A percentile compares a stretch with the other conserved stretches of the same genome.
Conservation (phyloP, 257 asterid genomes). For the Eustoma russellianum region DNA sequence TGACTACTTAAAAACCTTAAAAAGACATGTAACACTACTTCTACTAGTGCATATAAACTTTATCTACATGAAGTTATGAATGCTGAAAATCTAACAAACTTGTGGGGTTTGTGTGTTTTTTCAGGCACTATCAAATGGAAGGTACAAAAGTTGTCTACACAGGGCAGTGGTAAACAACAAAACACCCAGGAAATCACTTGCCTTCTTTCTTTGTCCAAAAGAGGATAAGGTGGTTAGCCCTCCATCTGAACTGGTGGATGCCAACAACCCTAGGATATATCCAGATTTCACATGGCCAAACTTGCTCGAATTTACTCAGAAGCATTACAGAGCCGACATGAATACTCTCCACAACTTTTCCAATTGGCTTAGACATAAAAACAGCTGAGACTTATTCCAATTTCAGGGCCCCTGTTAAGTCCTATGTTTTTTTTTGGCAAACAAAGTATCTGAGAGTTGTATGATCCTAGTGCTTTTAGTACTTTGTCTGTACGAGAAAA, state of each 20-base stretch:
- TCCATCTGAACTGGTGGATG: slow-evolving; percentile 71
- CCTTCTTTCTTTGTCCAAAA: slow-evolving; percentile 84
- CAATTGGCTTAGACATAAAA: slow-evolving; percentile 41
- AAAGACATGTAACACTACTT: too few species aligned
- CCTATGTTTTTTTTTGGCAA: too few species aligned
- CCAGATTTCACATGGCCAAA: slow-evolving; percentile 76
- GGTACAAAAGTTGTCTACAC: slow-evolving; percentile 84
- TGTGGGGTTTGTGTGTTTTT: background rate
- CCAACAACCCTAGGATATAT: slow-evolving; percentile 53
- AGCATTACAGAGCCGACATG: slow-evolving; percentile 89
- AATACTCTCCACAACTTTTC: slow-evolving; percentile 63
- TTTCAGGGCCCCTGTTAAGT: too few species aligned
- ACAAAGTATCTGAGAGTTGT: too few species aligned
- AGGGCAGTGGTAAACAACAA: slow-evolving; percentile 87
- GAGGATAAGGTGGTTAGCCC: slow-evolving; percentile 82
- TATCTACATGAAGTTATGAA: too few species aligned
- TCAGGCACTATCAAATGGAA: slow-evolving; percentile 90
- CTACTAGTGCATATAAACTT: too few species aligned
- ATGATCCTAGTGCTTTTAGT: too few species aligned
- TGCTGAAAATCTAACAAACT: too few species aligned
- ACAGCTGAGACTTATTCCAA: background rate
- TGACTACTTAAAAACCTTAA: too few species aligned
- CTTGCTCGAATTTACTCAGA: slow-evolving; percentile 81
- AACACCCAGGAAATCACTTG: slow-evolving; percentile 73
- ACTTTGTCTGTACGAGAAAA: too few species aligned